Percentiles rank a stretch among this genome's conserved stretches.
Conservation (phyloP, 2,329 filamentous ascomycete genomes). For the Pseudogymnoascus sp. region DNA sequence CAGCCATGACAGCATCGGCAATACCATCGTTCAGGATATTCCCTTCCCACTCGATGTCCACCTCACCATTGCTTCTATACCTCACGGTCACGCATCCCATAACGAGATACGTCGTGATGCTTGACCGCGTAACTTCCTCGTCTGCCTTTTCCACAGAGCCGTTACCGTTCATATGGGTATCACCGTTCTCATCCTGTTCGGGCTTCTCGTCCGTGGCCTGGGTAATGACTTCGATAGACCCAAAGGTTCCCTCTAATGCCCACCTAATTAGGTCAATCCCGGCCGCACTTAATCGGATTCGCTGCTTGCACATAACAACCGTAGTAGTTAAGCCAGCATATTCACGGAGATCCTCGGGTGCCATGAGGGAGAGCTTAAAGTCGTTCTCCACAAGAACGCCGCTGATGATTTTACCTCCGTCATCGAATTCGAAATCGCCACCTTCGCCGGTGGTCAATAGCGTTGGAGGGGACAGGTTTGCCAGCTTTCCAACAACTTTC, state of each 20-base stretch:
- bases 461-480: constrained; percentile 64
- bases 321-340: constrained; percentile 97
- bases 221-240: constrained; percentile 65
- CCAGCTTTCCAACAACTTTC: constrained; percentile 91
- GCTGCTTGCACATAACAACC: constrained; percentile 86
- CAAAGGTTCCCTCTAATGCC: constrained; percentile 92
- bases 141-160: constrained; percentile 47
- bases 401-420: constrained; percentile 55
- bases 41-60: constrained; percentile 94
- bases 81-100: constrained; percentile 89
- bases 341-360: constrained; percentile 87
- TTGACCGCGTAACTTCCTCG: constrained; percentile 50
- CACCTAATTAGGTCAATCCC: constrained; percentile 87
- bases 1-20: constrained; percentile 92
- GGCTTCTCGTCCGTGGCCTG: constrained; percentile 29
- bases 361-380: constrained; percentile 96
- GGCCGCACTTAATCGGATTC: constrained; percentile 77
- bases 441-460: constrained; percentile 21
- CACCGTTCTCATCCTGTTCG: constrained; percentile 35
- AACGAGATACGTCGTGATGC: constrained; percentile 53
- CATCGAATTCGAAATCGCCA: constrained; percentile 36
- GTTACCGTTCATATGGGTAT: constrained; percentile 31
- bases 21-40: constrained; percentile 97
- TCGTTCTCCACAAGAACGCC: constrained; percentile 96
- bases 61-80: constrained; percentile 66